These are phyloP conservation scores for Dunaliella primolecta DNA, from an alignment of 139 green algal species.

Conservation along the genomic window DNA sequence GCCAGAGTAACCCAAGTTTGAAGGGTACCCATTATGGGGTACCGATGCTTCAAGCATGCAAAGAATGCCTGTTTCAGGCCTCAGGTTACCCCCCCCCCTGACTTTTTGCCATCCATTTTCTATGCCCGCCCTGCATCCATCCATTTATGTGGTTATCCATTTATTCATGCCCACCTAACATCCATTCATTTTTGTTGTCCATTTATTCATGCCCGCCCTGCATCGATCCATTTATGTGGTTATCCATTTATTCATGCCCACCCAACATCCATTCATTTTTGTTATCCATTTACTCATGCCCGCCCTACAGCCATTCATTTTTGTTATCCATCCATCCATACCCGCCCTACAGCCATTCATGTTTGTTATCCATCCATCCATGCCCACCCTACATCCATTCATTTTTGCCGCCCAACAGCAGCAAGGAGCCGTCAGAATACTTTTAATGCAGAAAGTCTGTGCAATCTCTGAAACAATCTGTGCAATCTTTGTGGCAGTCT, in stretches of 20 bases:
- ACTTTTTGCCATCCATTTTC: no score
- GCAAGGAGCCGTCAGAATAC: background rate
- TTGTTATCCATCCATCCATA: background rate
- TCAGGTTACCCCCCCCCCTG: no score
- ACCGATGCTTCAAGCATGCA: no score
- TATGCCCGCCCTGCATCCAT: background rate
- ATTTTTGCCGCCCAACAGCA: background rate
- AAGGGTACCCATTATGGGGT: no score
- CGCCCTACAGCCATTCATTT: background rate
- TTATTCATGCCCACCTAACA: no score
- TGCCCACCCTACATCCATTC: background rate
- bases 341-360: background rate
- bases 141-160: background rate
- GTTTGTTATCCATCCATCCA: background rate
- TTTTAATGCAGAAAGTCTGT: no score
- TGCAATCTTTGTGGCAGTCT: no score
- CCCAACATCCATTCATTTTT: background rate
- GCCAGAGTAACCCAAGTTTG: no score
- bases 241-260: background rate
- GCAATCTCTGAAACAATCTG: no score
- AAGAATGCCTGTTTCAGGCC: no score
- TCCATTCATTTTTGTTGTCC: background rate
- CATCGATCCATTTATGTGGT: background rate
- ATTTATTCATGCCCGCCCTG: background rate
- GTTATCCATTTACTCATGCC: background rate